phyloP scores from a whole-genome alignment of 164 flowering plant genomes.

The Kingdonia uniflora region DNA sequence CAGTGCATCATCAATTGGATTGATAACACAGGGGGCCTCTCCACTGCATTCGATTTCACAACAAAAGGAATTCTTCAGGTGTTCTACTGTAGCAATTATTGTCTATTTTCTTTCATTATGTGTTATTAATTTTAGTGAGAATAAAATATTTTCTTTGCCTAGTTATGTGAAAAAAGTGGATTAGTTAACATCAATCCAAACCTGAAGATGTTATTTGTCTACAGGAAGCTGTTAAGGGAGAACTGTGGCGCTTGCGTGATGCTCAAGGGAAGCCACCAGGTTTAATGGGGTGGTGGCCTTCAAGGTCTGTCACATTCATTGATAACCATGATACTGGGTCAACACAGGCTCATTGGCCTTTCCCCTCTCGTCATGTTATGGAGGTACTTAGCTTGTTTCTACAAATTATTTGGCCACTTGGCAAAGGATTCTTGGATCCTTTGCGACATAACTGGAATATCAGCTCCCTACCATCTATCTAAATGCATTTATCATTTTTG shows the following conservation, averaged over 20 bases:
- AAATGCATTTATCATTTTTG: no score
- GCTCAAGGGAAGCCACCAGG: slow-evolving; percentile 92
- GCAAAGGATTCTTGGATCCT: no score
- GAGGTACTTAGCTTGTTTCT: no score
- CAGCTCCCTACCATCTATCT: no score
- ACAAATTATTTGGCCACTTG: no score
- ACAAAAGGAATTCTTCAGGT: slow-evolving; percentile 97
- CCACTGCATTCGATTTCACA: slow-evolving; percentile 90
- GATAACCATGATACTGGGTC: slow-evolving; percentile 98
- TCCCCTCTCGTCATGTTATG: slow-evolving; percentile 73
- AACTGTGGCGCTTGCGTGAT: slow-evolving; percentile 87
- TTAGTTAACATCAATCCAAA: neutral
- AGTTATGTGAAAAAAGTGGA: neutral
- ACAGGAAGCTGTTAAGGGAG: slow-evolving; percentile 93
- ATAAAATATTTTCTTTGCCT: no score
- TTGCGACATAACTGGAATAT: neutral
- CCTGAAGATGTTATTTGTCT: slow-evolving; percentile 1
- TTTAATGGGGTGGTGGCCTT: slow-evolving; percentile 96
- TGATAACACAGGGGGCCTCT: slow-evolving; percentile 68
- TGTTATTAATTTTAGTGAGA: neutral
- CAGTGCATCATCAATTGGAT: slow-evolving; percentile 88
- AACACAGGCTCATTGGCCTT: slow-evolving; percentile 97
- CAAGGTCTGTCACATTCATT: slow-evolving; percentile 80
- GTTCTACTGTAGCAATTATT: neutral
- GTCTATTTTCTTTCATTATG: neutral